These are phyloP conservation scores for Crithidia thermophila DNA, from an alignment of 208 protist species.

Conservation along the genomic window DNA sequence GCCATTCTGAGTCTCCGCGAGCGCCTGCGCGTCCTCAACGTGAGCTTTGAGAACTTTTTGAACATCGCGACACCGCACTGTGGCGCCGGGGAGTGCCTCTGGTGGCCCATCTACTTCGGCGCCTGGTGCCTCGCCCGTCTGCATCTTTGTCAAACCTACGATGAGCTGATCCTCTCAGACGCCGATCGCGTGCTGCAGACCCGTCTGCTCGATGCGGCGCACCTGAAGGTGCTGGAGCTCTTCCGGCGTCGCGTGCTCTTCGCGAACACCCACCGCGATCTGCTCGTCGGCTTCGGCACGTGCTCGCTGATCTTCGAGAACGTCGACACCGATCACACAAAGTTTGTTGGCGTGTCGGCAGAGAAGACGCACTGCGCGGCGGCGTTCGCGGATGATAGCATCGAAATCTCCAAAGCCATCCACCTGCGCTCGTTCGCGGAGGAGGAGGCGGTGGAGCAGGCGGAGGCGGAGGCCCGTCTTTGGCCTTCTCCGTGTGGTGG, in stretches of 20 bases:
- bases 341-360: constrained; percentile 28
- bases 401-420: constrained; percentile 49
- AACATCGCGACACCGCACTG: constrained; percentile 75
- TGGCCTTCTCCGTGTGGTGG: neutral
- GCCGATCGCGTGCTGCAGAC: constrained; percentile 31
- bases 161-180: constrained; percentile 61
- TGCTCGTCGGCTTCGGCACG: constrained; percentile 71
- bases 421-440: constrained; percentile 33
- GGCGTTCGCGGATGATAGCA: constrained; percentile 45
- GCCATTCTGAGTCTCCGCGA: constrained; percentile 31
- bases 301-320: constrained; percentile 61
- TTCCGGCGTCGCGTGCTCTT: constrained; percentile 72
- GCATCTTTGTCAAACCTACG: constrained; percentile 41
- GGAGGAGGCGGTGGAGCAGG: neutral
- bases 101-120: constrained; percentile 47
- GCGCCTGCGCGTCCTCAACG: constrained; percentile 24
- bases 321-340: constrained; percentile 41
- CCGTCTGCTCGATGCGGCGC: constrained; percentile 49
- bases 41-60: constrained; percentile 63
- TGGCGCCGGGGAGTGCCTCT: constrained; percentile 55
- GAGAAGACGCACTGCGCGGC: constrained; percentile 35
- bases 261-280: constrained; percentile 71
- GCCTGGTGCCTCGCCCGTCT: constrained; percentile 49
- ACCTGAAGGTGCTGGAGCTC: constrained; percentile 44
- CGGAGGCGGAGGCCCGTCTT: neutral